Conservation (phyloP, 371 early-diverging fungal species). For the Nosema muscidifuracis region DNA sequence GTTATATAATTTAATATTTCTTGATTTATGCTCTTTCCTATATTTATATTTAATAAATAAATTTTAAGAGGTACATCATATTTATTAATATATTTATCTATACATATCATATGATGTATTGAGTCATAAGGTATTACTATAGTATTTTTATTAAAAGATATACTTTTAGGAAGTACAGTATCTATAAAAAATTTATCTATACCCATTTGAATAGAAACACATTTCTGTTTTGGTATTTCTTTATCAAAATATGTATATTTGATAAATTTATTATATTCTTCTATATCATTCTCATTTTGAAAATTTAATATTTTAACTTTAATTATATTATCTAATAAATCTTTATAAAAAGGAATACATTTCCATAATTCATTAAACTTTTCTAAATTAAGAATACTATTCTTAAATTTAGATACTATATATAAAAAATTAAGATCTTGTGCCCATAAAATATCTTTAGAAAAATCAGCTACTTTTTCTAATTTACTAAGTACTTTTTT, state of each 20-base stretch:
- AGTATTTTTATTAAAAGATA: slow-evolving; percentile 4
- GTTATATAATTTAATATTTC: slow-evolving; percentile 9
- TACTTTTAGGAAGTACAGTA: not conserved
- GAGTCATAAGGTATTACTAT: slow-evolving; percentile 21
- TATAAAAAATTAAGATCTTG: not conserved
- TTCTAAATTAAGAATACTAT: not conserved
- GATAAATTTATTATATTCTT: slow-evolving; percentile 16
- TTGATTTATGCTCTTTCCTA: not conserved
- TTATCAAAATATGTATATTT: not conserved
- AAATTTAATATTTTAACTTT: slow-evolving; percentile 25
- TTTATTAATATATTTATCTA: slow-evolving; percentile 14
- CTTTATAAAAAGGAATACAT: slow-evolving; percentile 34
- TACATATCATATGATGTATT: slow-evolving; percentile 11
- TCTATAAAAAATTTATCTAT: not conserved
- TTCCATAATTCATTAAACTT: slow-evolving; percentile 8
- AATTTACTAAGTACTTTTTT: not conserved
- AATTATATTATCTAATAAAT: slow-evolving; percentile 24
- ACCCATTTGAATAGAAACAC: not conserved
- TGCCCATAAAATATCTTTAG: slow-evolving; percentile 1
- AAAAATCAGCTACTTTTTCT: not conserved
- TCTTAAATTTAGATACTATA: not conserved
- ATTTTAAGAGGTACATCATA: slow-evolving; percentile 7
- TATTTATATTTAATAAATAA: slow-evolving; percentile 12
- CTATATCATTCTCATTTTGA: not conserved
- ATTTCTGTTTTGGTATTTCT: not conserved